Percentiles rank a stretch among this genome's conserved stretches.
phyloP scores from a whole-genome alignment of 129 eudicot genomes.

The Cynara cardunculus region DNA sequence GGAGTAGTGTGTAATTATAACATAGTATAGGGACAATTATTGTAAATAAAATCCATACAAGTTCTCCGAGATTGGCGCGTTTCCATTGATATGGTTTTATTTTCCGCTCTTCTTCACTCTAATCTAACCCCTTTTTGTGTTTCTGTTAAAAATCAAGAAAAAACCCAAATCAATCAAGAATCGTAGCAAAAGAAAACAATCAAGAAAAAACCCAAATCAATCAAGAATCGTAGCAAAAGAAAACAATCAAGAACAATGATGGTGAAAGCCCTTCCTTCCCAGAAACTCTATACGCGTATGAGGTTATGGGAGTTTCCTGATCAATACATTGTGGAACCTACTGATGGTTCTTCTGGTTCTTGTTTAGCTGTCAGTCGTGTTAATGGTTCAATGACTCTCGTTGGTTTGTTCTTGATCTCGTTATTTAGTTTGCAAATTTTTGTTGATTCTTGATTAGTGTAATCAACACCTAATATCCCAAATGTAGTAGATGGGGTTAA shows the following conservation, averaged over 20 bases:
- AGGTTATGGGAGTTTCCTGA: constrained; percentile 87
- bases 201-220: background rate
- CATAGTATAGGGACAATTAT: background rate
- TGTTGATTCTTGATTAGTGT: background rate
- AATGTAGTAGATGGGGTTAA: background rate
- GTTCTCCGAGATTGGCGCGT: background rate
- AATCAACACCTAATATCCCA: background rate
- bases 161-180: background rate
- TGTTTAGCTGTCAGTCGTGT: constrained; percentile 64
- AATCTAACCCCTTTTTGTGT: background rate
- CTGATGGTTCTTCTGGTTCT: constrained; percentile 70
- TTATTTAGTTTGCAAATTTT: background rate
- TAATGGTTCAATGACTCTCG: constrained; percentile 55
- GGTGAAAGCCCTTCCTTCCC: constrained; percentile 62
- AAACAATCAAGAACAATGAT: constrained; percentile 28
- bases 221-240: background rate
- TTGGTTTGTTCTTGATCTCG: constrained; percentile 28
- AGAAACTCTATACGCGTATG: constrained; percentile 66
- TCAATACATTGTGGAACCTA: constrained; percentile 78
- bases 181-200: background rate
- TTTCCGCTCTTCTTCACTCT: background rate
- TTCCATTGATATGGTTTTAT: background rate
- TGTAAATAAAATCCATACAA: constrained; percentile 10
- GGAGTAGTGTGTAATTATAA: background rate
- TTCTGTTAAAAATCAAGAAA: background rate